Percentiles rank a stretch among this genome's conserved stretches.
phyloP scores from a whole-genome alignment of 108 stramenopile species.

The Fragilariopsis cylindrus region DNA sequence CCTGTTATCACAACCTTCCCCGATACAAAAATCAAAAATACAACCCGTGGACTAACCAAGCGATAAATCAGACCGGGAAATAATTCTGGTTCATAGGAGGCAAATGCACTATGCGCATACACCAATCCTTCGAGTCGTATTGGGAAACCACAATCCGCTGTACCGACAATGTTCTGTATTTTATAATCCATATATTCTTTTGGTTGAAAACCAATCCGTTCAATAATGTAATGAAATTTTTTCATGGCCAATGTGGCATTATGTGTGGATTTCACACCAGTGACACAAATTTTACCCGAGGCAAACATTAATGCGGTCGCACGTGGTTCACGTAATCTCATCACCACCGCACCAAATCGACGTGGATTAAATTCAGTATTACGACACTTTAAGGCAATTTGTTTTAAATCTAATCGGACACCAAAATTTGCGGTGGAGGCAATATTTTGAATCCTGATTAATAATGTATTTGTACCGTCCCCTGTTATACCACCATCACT shows the following conservation, averaged over 20 bases:
- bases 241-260: slow-evolving; percentile 83
- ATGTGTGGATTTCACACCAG: slow-evolving; percentile 89
- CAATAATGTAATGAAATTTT: slow-evolving; percentile 88
- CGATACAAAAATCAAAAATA: slow-evolving; percentile 94
- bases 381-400: slow-evolving; percentile 91
- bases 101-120: slow-evolving; percentile 88
- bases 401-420: slow-evolving; percentile 89
- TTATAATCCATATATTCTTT: slow-evolving; percentile 77
- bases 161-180: slow-evolving; percentile 97
- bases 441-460: slow-evolving; percentile 87
- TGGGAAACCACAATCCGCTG: slow-evolving; percentile 94
- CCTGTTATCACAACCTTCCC: slow-evolving; percentile 94
- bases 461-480: slow-evolving; percentile 36
- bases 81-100: slow-evolving; percentile 97
- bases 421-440: slow-evolving; percentile 86
- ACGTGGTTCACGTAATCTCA: slow-evolving; percentile 92
- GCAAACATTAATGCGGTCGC: slow-evolving; percentile 96
- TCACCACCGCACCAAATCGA: slow-evolving; percentile 92
- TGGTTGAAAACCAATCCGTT: slow-evolving; percentile 78
- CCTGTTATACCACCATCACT: slow-evolving; percentile 62
- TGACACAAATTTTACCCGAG: slow-evolving; percentile 94
- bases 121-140: slow-evolving; percentile 97
- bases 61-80: slow-evolving; percentile 99
- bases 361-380: slow-evolving; percentile 99
- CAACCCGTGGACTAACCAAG: slow-evolving; percentile 87